Evolutionary conservation across 805 yeast species (phyloP), one percentile per base, ranked within the genome.

Genomic region (Brettanomyces naardenensis): DNA sequence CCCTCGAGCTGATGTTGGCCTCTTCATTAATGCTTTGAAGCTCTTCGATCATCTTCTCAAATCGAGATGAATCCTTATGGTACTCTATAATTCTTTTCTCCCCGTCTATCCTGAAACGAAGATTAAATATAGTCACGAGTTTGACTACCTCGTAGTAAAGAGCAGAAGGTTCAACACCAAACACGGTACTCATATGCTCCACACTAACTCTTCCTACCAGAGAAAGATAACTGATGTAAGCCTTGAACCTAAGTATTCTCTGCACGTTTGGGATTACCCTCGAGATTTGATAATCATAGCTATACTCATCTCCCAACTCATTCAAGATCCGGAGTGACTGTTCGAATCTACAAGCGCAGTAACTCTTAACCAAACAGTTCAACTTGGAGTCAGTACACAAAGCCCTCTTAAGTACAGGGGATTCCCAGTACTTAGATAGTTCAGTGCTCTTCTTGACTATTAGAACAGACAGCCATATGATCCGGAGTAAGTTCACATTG

Each of bases 151-250:
- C 53, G 7, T 35, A 28, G 6, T 44, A 32, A 6, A 58, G 22
- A 4, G 25, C 26, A 1, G 37, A 32, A 10, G 40, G 40, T 4
- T 39, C 38, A 13, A 49, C 32, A 3, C 52, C 51, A 33, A 61
- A 49, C 19, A 43, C 44, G 5, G 6, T 6, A 13, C 47, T 39
- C 41, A 61, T 38, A 27, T 52, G 54, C 2, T 28, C 33, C 5
- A 55, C 26, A 2, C 47, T 26, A 11, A 52, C 55, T 26, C 38
- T 38, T 10, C 52, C 47, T 22, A 56, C 41, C 13, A 62, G 36
- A 0, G 66, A 59, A 2, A 67, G 44, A 35, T 64, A 67, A 4
- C 54, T 45, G 4, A 52, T 32, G 36, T 56, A 57, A 2, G 53
- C 47, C 41, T 57, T 61, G 28, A 51, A 47, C 39, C 63, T 47